Conservation (phyloP, 1,284 basidiomycete species). For the Moesziomyces antarcticus region DNA sequence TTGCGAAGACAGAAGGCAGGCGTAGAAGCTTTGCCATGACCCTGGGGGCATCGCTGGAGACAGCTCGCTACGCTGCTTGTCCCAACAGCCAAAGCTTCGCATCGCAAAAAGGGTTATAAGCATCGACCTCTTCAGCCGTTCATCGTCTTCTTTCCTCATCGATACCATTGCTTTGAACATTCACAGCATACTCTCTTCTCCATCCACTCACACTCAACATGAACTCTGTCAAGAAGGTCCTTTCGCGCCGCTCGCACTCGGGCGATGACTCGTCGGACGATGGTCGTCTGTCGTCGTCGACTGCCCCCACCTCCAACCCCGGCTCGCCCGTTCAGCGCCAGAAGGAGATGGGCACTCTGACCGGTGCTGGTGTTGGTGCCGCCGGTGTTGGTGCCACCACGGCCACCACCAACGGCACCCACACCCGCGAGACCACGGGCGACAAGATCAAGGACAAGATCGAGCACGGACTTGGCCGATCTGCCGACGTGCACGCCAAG, state of each 20-base stretch:
- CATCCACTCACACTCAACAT: conserved; percentile 11
- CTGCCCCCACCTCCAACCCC: conserved; percentile 37
- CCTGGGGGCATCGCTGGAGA: background rate
- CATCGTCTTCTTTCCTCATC: background rate
- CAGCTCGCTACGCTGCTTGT: background rate
- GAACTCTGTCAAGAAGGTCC: conserved; percentile 52
- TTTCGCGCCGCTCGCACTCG: conserved; percentile 39
- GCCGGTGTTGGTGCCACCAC: conserved; percentile 6
- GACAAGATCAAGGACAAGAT: conserved; percentile 40
- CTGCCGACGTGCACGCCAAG: conserved; percentile 39
- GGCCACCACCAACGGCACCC: conserved; percentile 8
- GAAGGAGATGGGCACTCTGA: conserved; percentile 25
- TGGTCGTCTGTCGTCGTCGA: conserved; percentile 27
- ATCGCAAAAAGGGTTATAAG: background rate
- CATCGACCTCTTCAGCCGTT: background rate
- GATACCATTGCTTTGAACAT: background rate
- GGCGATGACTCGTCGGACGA: conserved; percentile 40
- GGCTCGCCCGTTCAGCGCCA: conserved; percentile 25
- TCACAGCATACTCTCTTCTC: background rate
- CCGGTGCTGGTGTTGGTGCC: conserved; percentile 9
- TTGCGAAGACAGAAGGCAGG: too few relatives aligned
- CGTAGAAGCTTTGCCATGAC: background rate
- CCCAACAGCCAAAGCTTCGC: background rate
- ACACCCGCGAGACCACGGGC: conserved; percentile 14
- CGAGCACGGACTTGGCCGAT: conserved; percentile 46